Conservation (phyloP, 768 basidiomycete genomes). For the Lentinula raphanica region DNA sequence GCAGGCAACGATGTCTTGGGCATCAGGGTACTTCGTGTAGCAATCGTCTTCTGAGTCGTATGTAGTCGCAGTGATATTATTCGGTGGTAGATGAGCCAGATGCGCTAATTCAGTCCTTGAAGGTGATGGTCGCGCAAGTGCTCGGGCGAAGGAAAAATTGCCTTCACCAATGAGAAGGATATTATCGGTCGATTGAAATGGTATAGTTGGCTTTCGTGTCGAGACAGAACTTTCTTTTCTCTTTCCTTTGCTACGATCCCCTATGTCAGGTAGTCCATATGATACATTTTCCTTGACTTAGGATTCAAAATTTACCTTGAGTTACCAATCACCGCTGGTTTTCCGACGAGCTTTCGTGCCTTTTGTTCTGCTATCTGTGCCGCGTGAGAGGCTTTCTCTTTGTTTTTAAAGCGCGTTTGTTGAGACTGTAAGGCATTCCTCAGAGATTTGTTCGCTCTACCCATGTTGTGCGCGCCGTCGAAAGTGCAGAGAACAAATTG, state of each 20-base stretch:
- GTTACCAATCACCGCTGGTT: constrained; percentile 16
- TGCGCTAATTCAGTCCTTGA: constrained; percentile 33
- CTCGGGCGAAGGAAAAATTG: constrained; percentile 87
- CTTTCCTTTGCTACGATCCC: neutral
- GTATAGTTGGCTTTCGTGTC: constrained; percentile 45
- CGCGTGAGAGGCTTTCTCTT: constrained; percentile 53
- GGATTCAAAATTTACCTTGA: constrained; percentile 35
- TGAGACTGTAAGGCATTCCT: constrained; percentile 68
- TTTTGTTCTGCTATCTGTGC: constrained; percentile 35
- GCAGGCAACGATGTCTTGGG: constrained; percentile 48
- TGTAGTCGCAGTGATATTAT: constrained; percentile 78
- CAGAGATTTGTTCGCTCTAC: constrained; percentile 49
- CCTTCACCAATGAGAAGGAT: constrained; percentile 89
- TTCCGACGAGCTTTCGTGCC: constrained; percentile 8
- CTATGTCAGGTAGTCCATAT: neutral
- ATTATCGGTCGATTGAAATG: constrained; percentile 58
- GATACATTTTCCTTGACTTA: neutral
- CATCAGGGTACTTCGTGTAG: constrained; percentile 78
- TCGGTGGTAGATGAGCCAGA: constrained; percentile 39
- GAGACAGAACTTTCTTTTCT: neutral
- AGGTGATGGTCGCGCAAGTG: constrained; percentile 52
- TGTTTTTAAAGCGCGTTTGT: constrained; percentile 58
- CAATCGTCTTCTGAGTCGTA: constrained; percentile 78
- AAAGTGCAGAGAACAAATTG: too few species aligned
- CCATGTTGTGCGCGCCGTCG: constrained; percentile 24